Percentiles rank a stretch among this genome's conserved stretches.
Evolutionary conservation across 352 stramenopile genomes (phyloP).

Genomic region (Globisporangium abappressorium): DNA sequence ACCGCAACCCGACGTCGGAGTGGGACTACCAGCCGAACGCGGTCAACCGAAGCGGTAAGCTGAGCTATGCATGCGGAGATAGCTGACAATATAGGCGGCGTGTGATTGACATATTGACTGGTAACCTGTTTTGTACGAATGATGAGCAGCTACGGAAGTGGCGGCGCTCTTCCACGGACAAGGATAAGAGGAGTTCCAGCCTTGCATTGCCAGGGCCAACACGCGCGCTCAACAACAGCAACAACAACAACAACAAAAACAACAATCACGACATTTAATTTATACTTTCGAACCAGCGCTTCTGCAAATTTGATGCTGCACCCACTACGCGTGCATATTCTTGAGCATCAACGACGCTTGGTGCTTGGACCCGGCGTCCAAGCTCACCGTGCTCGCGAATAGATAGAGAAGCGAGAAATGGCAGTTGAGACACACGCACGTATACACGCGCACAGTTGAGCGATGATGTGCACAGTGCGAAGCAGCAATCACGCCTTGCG

Average conservation of each 20-base stretch:
- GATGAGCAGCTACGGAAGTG: constrained; percentile 45
- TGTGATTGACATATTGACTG: constrained; percentile 4
- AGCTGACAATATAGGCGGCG: neutral
- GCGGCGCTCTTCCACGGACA: constrained; percentile 40
- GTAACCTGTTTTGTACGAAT: neutral
- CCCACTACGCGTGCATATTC: neutral
- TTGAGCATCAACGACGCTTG: neutral
- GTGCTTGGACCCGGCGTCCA: neutral
- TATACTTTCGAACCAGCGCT: neutral
- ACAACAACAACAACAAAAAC: neutral
- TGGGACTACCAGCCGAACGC: constrained; percentile 54
- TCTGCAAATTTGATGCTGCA: neutral
- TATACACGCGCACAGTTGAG: neutral
- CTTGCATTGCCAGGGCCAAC: neutral
- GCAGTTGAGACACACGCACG: neutral
- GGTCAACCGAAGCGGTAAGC: constrained; percentile 42
- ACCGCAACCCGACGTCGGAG: constrained; percentile 50
- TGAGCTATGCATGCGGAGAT: neutral
- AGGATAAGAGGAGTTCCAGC: neutral
- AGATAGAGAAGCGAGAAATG: neutral
- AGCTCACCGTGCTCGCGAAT: neutral
- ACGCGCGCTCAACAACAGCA: neutral
- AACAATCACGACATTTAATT: neutral
- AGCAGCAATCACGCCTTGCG: neutral
- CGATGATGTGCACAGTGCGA: neutral